Evolutionary conservation across 2,329 filamentous ascomycete genomes (phyloP).

Genomic region (Coccinonectria pachysandricola): DNA sequence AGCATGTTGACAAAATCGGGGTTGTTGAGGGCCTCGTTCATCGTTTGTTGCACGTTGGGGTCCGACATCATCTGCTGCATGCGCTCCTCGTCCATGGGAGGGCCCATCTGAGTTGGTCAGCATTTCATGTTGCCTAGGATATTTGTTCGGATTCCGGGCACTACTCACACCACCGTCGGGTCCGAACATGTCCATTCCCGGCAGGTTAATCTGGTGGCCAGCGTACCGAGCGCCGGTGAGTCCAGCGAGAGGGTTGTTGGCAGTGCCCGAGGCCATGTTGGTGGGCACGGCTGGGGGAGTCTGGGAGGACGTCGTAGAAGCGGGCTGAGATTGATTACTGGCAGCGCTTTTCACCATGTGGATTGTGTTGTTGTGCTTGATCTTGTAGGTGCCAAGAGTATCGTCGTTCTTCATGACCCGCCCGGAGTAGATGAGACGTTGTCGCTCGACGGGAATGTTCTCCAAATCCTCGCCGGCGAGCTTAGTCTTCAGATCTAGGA

Average conservation of each 20-base stretch:
- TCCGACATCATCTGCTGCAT: slow-evolving; percentile 81
- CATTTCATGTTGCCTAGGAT: too few species aligned
- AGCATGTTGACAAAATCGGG: slow-evolving; percentile 92
- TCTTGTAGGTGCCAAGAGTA: slow-evolving; percentile 75
- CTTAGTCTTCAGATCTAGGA: slow-evolving; percentile 82
- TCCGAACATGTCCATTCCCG: slow-evolving; percentile 80
- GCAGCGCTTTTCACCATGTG: slow-evolving; percentile 94
- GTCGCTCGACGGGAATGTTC: slow-evolving; percentile 75
- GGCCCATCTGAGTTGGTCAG: slow-evolving; percentile 96
- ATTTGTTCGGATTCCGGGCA: too few species aligned
- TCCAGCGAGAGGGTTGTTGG: slow-evolving; percentile 81
- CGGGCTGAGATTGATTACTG: slow-evolving; percentile 55
- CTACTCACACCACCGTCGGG: slow-evolving; percentile 88
- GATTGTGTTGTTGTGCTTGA: slow-evolving; percentile 90
- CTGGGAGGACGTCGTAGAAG: slow-evolving; percentile 30
- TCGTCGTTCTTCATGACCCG: slow-evolving; percentile 94
- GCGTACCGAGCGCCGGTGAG: slow-evolving; percentile 90
- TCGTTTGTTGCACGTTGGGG: slow-evolving; percentile 72
- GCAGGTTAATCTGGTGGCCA: slow-evolving; percentile 72
- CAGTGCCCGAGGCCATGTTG: slow-evolving; percentile 73
- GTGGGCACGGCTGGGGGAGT: slow-evolving; percentile 44
- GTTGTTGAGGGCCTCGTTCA: slow-evolving; percentile 94
- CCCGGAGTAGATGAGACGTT: slow-evolving; percentile 95
- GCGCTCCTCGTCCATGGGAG: slow-evolving; percentile 69
- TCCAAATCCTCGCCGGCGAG: slow-evolving; percentile 73